Percentiles rank a stretch among this genome's conserved stretches.
These are phyloP conservation scores for Neoarthrinium moseri DNA, from an alignment of 2,329 filamentous ascomycete species.

Conservation along the genomic window DNA sequence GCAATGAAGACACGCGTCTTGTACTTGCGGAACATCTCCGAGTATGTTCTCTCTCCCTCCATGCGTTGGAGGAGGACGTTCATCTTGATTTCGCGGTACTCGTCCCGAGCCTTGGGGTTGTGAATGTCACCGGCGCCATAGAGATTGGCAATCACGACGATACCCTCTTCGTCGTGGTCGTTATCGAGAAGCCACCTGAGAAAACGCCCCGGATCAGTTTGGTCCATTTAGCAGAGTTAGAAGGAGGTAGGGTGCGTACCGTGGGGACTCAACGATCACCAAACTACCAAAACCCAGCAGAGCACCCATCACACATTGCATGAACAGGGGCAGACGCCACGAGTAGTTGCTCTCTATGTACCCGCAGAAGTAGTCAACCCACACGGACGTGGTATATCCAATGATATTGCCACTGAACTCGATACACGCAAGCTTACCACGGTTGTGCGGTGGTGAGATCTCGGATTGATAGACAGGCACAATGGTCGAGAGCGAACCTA, in stretches of 20 bases:
- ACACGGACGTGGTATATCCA: slow-evolving; percentile 93
- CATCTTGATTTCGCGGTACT: slow-evolving; percentile 99
- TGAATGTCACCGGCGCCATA: slow-evolving; percentile 96
- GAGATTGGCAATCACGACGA: slow-evolving; percentile 95
- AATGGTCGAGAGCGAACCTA: slow-evolving; percentile 87
- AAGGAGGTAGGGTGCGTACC: slow-evolving; percentile 49
- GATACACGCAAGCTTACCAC: slow-evolving; percentile 93
- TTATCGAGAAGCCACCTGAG: slow-evolving; percentile 93
- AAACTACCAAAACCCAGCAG: slow-evolving; percentile 83
- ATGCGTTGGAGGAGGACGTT: slow-evolving; percentile 88
- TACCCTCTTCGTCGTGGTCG: slow-evolving; percentile 96
- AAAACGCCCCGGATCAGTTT: slow-evolving; percentile 4
- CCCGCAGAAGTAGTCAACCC: slow-evolving; percentile 97
- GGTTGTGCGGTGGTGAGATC: slow-evolving; percentile 93
- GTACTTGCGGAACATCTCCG: slow-evolving; percentile 94
- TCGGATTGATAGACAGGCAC: slow-evolving; percentile 94
- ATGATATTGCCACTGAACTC: slow-evolving; percentile 98
- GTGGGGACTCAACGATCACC: slow-evolving; percentile 93
- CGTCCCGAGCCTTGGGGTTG: slow-evolving; percentile 85
- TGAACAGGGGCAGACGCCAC: slow-evolving; percentile 84
- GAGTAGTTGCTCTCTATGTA: slow-evolving; percentile 82
- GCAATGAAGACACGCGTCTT: slow-evolving; percentile 92
- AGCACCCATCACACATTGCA: slow-evolving; percentile 93
- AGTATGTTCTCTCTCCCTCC: slow-evolving; percentile 89
- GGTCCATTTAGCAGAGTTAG: slow-evolving; percentile 2